phyloP scores from a whole-genome alignment of 2,329 filamentous ascomycete genomes.

The Penicillium sp. region DNA sequence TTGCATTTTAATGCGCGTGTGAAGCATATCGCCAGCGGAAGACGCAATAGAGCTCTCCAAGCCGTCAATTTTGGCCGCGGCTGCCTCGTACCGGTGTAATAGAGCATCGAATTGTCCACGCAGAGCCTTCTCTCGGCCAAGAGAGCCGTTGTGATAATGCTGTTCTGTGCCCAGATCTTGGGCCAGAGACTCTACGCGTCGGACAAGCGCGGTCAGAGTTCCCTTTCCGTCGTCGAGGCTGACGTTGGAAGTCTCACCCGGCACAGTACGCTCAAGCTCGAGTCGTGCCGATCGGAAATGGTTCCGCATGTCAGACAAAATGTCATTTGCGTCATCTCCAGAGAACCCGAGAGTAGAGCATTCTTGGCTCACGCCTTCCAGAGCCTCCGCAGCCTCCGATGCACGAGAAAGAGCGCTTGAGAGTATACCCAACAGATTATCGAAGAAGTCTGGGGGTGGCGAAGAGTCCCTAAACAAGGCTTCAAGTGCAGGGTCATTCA shows the following conservation, averaged over 20 bases:
- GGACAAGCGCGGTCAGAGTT: constrained; percentile 44
- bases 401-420: constrained; percentile 39
- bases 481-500: constrained; percentile 24
- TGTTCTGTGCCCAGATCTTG: constrained; percentile 37
- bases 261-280: constrained; percentile 45
- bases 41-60: constrained; percentile 44
- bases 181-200: constrained; percentile 39
- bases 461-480: constrained; percentile 29
- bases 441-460: constrained; percentile 43
- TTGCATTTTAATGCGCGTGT: constrained; percentile 46
- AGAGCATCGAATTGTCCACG: constrained; percentile 48
- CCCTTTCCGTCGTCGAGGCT: constrained; percentile 41
- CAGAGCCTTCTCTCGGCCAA: constrained; percentile 43
- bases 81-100: constrained; percentile 41
- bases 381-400: constrained; percentile 39
- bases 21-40: constrained; percentile 49
- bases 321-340: constrained; percentile 30
- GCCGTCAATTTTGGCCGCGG: constrained; percentile 37
- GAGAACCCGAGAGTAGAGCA: constrained; percentile 44
- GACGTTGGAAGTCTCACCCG: constrained; percentile 45
- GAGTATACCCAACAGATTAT: constrained; percentile 39
- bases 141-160: constrained; percentile 33
- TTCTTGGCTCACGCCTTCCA: constrained; percentile 39
- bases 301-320: constrained; percentile 39
- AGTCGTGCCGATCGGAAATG: constrained; percentile 47